Conservation (phyloP, 2,329 filamentous ascomycete genomes). For the Sordariomycetes sp. region DNA sequence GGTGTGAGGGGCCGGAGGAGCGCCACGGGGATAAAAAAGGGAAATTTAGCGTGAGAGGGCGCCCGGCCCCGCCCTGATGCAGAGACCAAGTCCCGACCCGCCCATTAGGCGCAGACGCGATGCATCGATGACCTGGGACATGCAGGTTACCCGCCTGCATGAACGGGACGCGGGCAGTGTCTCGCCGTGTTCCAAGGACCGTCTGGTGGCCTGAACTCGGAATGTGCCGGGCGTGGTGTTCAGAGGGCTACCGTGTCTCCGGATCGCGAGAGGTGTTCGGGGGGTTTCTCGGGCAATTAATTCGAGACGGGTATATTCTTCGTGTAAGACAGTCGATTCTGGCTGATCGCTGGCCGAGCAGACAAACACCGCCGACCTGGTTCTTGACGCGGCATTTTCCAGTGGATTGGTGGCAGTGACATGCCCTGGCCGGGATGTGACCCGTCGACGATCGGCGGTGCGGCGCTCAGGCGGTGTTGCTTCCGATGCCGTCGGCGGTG, state of each 20-base stretch:
- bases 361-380: not conserved
- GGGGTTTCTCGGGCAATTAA: not conserved
- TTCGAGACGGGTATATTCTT: not conserved
- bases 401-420: too few species aligned
- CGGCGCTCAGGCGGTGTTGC: not conserved
- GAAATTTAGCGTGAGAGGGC: not conserved
- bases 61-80: not conserved
- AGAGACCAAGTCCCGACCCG: too few species aligned
- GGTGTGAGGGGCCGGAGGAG: not conserved
- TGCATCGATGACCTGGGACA: not conserved
- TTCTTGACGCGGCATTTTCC: not conserved
- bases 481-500: not conserved
- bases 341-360: not conserved
- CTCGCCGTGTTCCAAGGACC: not conserved
- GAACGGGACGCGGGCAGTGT: not conserved
- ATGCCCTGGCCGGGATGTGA: too few species aligned
- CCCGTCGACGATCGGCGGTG: not conserved
- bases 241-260: not conserved
- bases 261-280: not conserved
- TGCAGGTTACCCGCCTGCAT: not conserved
- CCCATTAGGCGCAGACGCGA: not conserved
- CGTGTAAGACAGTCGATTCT: not conserved
- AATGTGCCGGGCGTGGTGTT: not conserved
- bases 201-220: not conserved
- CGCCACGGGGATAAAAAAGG: not conserved